These are phyloP conservation scores for Berkeleyomyces rouxiae DNA, from an alignment of 2,329 filamentous ascomycete species.

Conservation along the genomic window DNA sequence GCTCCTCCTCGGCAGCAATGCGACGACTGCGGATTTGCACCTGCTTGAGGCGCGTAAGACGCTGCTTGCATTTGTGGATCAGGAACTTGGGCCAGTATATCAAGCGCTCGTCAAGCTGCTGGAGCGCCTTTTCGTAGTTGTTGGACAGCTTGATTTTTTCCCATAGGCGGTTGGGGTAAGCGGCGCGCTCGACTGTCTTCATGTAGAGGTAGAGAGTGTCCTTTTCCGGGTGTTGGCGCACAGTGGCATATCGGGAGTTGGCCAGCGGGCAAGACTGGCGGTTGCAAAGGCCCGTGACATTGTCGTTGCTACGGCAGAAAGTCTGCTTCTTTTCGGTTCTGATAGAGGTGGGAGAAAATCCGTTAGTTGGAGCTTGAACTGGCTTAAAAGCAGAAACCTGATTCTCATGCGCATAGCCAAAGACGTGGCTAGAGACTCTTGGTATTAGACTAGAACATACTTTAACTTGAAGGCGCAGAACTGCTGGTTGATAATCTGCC, in stretches of 20 bases:
- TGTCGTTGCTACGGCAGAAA: conserved; percentile 93
- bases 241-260: conserved; percentile 83
- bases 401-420: not conserved
- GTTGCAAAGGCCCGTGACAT: conserved; percentile 68
- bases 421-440: not conserved
- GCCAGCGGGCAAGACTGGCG: conserved; percentile 80
- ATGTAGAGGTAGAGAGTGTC: conserved; percentile 88
- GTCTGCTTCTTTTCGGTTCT: conserved; percentile 73
- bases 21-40: conserved; percentile 68
- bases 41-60: conserved; percentile 79
- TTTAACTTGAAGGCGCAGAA: conserved; percentile 94
- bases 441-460: conserved; percentile 27
- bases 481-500: conserved; percentile 90
- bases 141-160: conserved; percentile 76
- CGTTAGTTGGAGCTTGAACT: not conserved
- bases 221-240: conserved; percentile 66
- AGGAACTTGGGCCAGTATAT: conserved; percentile 94
- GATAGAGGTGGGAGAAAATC: conserved; percentile 4
- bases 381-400: not conserved
- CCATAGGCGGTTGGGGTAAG: conserved; percentile 85
- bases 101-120: conserved; percentile 69
- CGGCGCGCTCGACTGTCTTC: conserved; percentile 81
- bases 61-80: conserved; percentile 89
- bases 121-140: conserved; percentile 80
- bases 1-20: conserved; percentile 75